Evolutionary conservation across 768 basidiomycete species (phyloP), one percentile per base, ranked within the genome.

Genomic region (Agrocybe pediades): DNA sequence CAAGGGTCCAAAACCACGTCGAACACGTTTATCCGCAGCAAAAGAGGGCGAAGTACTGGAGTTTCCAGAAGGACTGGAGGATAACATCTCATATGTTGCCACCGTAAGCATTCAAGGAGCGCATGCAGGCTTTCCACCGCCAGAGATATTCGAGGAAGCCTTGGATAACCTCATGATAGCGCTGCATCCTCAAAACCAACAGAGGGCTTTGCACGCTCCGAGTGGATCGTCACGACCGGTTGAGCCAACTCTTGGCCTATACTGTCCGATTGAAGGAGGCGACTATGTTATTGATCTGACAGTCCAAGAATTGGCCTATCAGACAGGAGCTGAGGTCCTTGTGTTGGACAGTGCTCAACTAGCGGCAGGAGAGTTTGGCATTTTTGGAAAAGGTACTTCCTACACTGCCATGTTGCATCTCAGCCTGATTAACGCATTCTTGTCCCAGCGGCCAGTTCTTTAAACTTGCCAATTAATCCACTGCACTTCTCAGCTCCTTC

Each of bases 361-460:
- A 17, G 92, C 90, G 27, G 87, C 92, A 3, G 92, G 93, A n/a
- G 87, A 92, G 68, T 89, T 86, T 77, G 94, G 94, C 2, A 76
- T 80, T 17, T 92, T 92, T 67, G 93, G 94, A 23, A 81, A 86
- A 79, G 89, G 90, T 87, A 47, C 46, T 61, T 62, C 53, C 58
- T 29, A 17, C 11, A n/a, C 11, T 42, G 11, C 36, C 46, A 9
- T 29, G 26, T 47, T 11, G 23, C 55, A 42, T 20, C 46, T 41
- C 40, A 29, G 24, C 27, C 46, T 6, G 2, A 45, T 51, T 23
- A 16, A 41, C 29, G 0, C 44, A 9, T n/a, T n/a, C 7, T 23
- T 23, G 44, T 43, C 42, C 16, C 41, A 93, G 91, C 90, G 27
- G 90, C 88, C 5, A 83, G 78, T 57, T 77, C 80, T 2, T 70